phyloP scores from a whole-genome alignment of 1,139 yeast species.

The Arxiozyma bovina region DNA sequence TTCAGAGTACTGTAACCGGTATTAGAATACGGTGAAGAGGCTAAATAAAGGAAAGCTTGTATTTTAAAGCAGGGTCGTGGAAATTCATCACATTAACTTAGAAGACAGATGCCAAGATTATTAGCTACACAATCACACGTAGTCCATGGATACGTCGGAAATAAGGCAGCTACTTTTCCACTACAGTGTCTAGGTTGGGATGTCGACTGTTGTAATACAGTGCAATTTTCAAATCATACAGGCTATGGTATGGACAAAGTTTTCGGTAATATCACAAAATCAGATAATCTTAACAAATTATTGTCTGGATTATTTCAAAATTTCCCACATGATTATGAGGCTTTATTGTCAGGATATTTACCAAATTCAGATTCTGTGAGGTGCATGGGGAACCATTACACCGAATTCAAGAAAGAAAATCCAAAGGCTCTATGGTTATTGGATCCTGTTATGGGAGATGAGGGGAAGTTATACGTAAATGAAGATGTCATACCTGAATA shows the following conservation, averaged over 20 bases:
- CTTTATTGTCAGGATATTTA: conserved; percentile 51
- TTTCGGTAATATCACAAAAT: conserved; percentile 31
- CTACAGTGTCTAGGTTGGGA: conserved; percentile 59
- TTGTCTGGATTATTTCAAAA: conserved; percentile 30
- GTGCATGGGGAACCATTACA: conserved; percentile 29
- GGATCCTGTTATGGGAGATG: conserved; percentile 76
- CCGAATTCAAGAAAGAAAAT: conserved; percentile 18
- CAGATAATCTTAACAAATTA: conserved; percentile 27
- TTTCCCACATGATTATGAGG: conserved; percentile 36
- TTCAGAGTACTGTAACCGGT: not conserved
- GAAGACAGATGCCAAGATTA: conserved; percentile 19
- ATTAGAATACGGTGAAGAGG: not conserved
- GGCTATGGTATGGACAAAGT: conserved; percentile 46
- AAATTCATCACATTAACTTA: not conserved
- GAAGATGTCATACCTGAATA: conserved; percentile 48
- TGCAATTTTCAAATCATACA: conserved; percentile 59
- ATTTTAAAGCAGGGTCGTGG: not conserved
- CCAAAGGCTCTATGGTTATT: conserved; percentile 37
- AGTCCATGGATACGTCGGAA: conserved; percentile 61
- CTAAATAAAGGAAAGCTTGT: no score
- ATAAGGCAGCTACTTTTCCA: conserved; percentile 56
- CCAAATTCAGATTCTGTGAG: conserved; percentile 42
- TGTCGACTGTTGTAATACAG: conserved; percentile 56
- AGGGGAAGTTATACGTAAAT: conserved; percentile 57
- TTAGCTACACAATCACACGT: conserved; percentile 54